Percentiles rank a stretch among this genome's conserved stretches.
These are phyloP conservation scores for Phaseolus lunatus DNA, from an alignment of 306 rosid genomes.

Conservation along the genomic window DNA sequence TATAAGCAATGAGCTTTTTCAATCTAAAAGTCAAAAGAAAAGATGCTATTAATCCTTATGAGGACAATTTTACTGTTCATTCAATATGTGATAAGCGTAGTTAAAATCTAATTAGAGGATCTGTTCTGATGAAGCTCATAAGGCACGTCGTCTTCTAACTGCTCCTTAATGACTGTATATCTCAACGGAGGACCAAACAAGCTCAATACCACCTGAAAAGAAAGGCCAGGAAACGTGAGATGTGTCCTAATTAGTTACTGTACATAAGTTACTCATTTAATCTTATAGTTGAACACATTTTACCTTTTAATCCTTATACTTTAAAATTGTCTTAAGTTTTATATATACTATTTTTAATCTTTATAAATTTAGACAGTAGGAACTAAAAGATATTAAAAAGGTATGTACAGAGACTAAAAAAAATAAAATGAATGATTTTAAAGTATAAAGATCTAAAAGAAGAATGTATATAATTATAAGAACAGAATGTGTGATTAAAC, in stretches of 20 bases:
- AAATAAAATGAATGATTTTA: too few species aligned
- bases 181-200: slow-evolving; percentile 81
- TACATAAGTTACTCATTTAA: neutral
- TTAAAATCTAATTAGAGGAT: slow-evolving; percentile 16
- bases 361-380: too few species aligned
- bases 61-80: slow-evolving; percentile 18
- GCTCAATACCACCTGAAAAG: slow-evolving; percentile 80
- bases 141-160: slow-evolving; percentile 50
- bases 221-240: slow-evolving; percentile 31
- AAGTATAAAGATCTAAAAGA: too few species aligned
- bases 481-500: too few species aligned
- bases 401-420: too few species aligned
- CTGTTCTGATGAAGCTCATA: slow-evolving; percentile 41
- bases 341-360: too few species aligned
- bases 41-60: neutral
- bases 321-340: too few species aligned
- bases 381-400: too few species aligned
- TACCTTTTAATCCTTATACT: too few species aligned
- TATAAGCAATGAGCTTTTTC: slow-evolving; percentile 13
- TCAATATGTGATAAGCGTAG: slow-evolving; percentile 8
- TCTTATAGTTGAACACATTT: too few species aligned
- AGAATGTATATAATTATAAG: too few species aligned
- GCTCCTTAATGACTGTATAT: slow-evolving; percentile 46
- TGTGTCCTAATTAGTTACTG: slow-evolving; percentile 3
- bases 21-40: neutral